Evolutionary conservation across 306 rosid genomes (phyloP).

Genomic region (Dicorynia guianensis): DNA sequence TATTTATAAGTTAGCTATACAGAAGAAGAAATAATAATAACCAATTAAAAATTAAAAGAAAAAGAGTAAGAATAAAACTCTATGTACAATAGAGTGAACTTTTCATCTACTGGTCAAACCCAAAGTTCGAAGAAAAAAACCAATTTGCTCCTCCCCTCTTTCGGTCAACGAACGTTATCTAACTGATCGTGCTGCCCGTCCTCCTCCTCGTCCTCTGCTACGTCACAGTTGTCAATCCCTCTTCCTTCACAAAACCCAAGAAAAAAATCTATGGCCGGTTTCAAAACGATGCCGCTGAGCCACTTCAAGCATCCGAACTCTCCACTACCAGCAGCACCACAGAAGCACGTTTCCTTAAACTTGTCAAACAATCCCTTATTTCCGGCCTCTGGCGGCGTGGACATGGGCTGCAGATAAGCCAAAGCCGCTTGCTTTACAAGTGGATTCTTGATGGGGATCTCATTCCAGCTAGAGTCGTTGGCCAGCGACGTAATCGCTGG

Average conservation of each 20-base stretch:
- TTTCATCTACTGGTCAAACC: slow-evolving; percentile 48
- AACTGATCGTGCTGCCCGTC: neutral
- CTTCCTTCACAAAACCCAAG: slow-evolving; percentile 7
- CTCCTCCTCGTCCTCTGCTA: slow-evolving; percentile 12
- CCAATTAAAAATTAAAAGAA: neutral
- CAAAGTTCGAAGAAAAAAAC: slow-evolving; percentile 27
- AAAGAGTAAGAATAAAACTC: neutral
- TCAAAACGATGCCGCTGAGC: slow-evolving; percentile 40
- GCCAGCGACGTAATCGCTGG: slow-evolving; percentile 28
- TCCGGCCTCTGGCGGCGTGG: slow-evolving; percentile 30
- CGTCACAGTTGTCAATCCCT: neutral
- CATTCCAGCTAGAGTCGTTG: slow-evolving; percentile 51
- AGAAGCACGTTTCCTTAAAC: slow-evolving; percentile 43
- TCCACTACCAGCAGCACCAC: neutral
- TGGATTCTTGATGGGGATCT: slow-evolving; percentile 68
- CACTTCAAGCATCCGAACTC: slow-evolving; percentile 51
- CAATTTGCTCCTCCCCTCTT: neutral
- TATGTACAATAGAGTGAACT: slow-evolving; percentile 16
- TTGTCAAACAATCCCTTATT: slow-evolving; percentile 17
- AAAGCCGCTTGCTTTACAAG: slow-evolving; percentile 77
- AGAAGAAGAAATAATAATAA: neutral
- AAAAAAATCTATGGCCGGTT: slow-evolving; percentile 2
- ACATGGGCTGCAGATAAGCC: slow-evolving; percentile 72
- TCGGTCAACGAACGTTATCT: slow-evolving; percentile 41
- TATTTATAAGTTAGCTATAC: slow-evolving; percentile 9